Evolutionary conservation across 2,329 filamentous ascomycete genomes (phyloP).

Genomic region (Alternaria sp.): DNA sequence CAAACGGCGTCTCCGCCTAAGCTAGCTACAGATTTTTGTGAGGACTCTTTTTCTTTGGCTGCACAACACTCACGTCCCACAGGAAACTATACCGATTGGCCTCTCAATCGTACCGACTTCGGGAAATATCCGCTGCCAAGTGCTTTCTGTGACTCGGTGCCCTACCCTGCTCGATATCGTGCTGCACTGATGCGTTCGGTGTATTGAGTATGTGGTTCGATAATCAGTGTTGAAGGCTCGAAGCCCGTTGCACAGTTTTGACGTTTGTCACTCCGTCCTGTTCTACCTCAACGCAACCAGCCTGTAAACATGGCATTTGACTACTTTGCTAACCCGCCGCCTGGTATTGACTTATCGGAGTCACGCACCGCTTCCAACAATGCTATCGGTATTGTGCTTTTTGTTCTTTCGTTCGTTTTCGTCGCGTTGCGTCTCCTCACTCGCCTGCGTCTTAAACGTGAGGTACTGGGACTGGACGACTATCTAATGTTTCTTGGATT

Average conservation of each 20-base stretch:
- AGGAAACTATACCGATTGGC: background rate
- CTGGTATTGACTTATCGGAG: slow-evolving; percentile 28
- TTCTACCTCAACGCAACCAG: background rate
- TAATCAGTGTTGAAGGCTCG: background rate
- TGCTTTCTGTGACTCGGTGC: background rate
- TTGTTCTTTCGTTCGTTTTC: slow-evolving; percentile 29
- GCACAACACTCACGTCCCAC: background rate
- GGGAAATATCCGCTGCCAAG: background rate
- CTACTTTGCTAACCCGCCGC: slow-evolving; percentile 27
- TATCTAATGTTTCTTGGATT: slow-evolving; percentile 35
- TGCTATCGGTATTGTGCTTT: slow-evolving; percentile 32
- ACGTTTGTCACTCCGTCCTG: background rate
- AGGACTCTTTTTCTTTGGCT: background rate
- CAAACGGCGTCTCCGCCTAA: background rate
- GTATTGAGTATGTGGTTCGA: background rate
- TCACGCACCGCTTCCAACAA: slow-evolving; percentile 32
- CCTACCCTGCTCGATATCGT: background rate
- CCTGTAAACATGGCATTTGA: slow-evolving; percentile 9
- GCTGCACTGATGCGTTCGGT: background rate
- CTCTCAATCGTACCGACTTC: background rate
- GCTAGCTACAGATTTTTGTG: background rate
- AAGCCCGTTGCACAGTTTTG: background rate
- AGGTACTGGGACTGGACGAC: slow-evolving; percentile 29
- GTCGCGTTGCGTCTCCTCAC: slow-evolving; percentile 30
- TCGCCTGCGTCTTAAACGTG: slow-evolving; percentile 27